These are phyloP conservation scores for Aurantiochytrium sp. DNA, from an alignment of 108 stramenopile species.

Conservation along the genomic window DNA sequence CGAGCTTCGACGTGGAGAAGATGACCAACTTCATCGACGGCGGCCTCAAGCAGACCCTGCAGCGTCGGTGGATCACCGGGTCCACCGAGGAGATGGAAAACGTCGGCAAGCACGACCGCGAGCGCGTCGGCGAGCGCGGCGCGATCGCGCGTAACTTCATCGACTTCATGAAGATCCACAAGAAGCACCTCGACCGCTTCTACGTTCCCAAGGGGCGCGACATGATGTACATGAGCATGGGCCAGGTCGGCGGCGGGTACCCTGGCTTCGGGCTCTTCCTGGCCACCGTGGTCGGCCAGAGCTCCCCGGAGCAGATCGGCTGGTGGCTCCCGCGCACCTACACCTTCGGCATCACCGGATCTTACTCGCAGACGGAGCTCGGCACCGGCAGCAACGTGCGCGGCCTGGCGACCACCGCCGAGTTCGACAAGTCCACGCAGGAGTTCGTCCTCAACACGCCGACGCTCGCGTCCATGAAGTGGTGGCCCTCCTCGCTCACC, in stretches of 20 bases:
- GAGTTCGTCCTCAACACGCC: conserved; percentile 80
- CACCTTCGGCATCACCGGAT: conserved; percentile 51
- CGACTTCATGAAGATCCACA: conserved; percentile 27
- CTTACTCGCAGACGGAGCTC: conserved; percentile 90
- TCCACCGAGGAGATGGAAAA: conserved; percentile 18
- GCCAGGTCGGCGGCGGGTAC: neutral
- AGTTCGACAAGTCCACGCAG: conserved; percentile 68
- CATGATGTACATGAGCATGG: conserved; percentile 34
- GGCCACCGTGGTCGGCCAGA: neutral
- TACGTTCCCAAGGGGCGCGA: neutral
- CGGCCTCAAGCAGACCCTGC: neutral
- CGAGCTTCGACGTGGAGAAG: neutral
- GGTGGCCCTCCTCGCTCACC: conserved; percentile 88
- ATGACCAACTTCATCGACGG: conserved; percentile 19
- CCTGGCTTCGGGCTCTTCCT: conserved; percentile 23
- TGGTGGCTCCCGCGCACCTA: conserved; percentile 24
- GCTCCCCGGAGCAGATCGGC: neutral
- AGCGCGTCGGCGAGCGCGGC: neutral
- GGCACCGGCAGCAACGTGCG: conserved; percentile 88
- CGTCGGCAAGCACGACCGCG: neutral
- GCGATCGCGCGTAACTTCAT: neutral
- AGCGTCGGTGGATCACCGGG: neutral
- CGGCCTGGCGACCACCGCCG: conserved; percentile 88
- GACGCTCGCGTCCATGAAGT: conserved; percentile 76
- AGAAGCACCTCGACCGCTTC: neutral